Evolutionary conservation across 1,284 basidiomycete species (phyloP).

Genomic region (Rugiboletus extremiorientalis): DNA sequence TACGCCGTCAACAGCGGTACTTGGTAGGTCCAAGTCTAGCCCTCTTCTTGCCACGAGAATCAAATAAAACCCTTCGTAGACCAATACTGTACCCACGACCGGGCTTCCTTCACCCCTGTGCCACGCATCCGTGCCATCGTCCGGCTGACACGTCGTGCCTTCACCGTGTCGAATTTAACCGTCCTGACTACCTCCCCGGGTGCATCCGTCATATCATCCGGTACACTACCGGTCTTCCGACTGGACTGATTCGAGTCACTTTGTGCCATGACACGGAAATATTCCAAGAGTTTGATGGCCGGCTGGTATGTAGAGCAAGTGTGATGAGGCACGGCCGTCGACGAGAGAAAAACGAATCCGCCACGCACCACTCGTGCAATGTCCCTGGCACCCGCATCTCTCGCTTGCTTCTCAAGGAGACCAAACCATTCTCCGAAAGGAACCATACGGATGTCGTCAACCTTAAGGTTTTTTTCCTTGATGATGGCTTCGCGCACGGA

Average conservation of each 20-base stretch:
- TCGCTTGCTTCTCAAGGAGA: neutral
- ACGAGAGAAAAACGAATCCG: neutral
- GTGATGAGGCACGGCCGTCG: neutral
- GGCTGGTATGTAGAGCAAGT: neutral
- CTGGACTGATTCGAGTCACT: neutral
- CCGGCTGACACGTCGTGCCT: neutral
- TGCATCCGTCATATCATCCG: neutral
- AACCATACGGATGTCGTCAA: neutral
- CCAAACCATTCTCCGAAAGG: neutral
- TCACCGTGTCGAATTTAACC: neutral
- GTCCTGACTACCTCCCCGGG: neutral
- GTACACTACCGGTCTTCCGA: neutral
- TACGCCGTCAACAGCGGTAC: too few relatives aligned
- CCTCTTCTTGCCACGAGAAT: neutral
- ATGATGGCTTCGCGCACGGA: constrained; percentile 9
- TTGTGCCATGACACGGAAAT: neutral
- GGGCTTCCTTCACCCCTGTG: neutral
- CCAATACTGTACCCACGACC: constrained; percentile 10
- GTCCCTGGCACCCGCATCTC: neutral
- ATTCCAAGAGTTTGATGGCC: constrained; percentile 7
- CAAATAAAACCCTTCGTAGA: neutral
- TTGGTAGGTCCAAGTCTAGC: neutral
- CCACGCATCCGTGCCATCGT: constrained; percentile 3
- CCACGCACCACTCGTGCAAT: neutral
- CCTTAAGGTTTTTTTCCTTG: neutral